Conservation (phyloP, 805 yeast genomes). For the Soucietia sequanensis region DNA sequence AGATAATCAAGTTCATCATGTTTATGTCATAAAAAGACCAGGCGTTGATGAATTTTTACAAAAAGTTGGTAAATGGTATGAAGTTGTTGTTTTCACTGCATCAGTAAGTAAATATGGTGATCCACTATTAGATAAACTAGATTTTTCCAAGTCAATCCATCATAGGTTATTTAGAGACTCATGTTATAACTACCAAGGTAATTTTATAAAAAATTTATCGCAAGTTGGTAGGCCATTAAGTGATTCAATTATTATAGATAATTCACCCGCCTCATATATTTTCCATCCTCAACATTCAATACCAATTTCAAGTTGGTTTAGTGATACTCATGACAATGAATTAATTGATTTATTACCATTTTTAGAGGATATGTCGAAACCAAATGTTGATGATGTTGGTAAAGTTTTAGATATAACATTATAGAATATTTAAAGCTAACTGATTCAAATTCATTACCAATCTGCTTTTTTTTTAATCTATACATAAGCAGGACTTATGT, state of each 20-base stretch:
- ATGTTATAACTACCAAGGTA: slow-evolving; percentile 91
- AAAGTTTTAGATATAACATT: slow-evolving; percentile 76
- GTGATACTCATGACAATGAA: slow-evolving; percentile 97
- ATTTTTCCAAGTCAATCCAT: slow-evolving; percentile 70
- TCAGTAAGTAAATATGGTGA: slow-evolving; percentile 95
- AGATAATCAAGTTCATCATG: slow-evolving; percentile 88
- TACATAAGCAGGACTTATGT: not conserved
- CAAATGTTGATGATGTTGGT: slow-evolving; percentile 79
- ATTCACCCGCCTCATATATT: slow-evolving; percentile 97
- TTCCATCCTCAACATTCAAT: slow-evolving; percentile 98
- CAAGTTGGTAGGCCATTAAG: slow-evolving; percentile 90
- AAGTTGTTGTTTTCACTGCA: slow-evolving; percentile 96
- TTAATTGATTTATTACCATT: slow-evolving; percentile 87
- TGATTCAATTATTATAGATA: slow-evolving; percentile 88
- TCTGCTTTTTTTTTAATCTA: too few species aligned
- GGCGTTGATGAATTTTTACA: slow-evolving; percentile 93
- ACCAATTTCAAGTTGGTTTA: slow-evolving; percentile 97
- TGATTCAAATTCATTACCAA: too few species aligned
- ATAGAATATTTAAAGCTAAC: too few species aligned
- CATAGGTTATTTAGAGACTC: slow-evolving; percentile 94
- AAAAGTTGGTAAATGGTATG: slow-evolving; percentile 81
- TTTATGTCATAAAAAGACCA: slow-evolving; percentile 94
- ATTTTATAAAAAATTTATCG: slow-evolving; percentile 88
- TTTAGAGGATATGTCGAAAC: slow-evolving; percentile 74
- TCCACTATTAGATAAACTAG: slow-evolving; percentile 87